Evolutionary conservation across 2,329 filamentous ascomycete genomes (phyloP), one percentile per base, ranked within the genome.

Genomic region (Sporothrix variecibatus): DNA sequence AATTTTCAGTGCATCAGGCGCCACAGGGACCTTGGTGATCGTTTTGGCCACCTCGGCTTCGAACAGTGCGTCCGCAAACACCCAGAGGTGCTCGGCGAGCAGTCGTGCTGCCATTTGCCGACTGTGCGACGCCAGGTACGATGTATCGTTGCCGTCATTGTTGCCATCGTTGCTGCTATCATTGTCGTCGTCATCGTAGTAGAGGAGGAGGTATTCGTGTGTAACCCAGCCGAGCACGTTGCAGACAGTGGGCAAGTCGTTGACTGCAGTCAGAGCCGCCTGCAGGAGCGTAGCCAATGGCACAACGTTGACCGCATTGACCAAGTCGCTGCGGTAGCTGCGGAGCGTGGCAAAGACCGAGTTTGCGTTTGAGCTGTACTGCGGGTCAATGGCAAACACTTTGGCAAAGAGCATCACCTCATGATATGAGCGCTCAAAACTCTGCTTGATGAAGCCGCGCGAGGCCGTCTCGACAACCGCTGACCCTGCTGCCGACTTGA

Each of bases 361-460:
- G 51, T 85, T 84, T 0, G 81, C 76, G 28, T 87, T 82, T 0
- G 82, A 82, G 76, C 83, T 88, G 81, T 87, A 89, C 28, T 85
- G 83, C 0, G 87, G 85, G 64, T 89, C 87, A 53, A 90, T 81
- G 31, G 84, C 83, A 75, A 90, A 90, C n/a, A 90, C 82, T 75
- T 85, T 87, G 43, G 82, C 78, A 74, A 90, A 89, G 2, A 90
- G 79, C 26, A 81, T 83, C 34, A 86, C 84, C 78, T 90, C 88
- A 74, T 86, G 86, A 77, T 86, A 88, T 2, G 88, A 85, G 34
- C 87, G 85, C 78, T 90, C 88, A 73, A 90, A 89, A 72, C 84
- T 86, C 79, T 90, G 88, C 78, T 90, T 90, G 76, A 90, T 84
- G 72, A 86, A 88, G 76, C 88, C 90, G 38, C 88, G 84, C 17